phyloP scores from a whole-genome alignment of 306 rosid species.

The Medicago truncatula region MtrunA17r5.0-ANR NC_053048.1:56076001-56076500 shows the following conservation, averaged over 20 bases:
- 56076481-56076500: constrained; percentile 29
- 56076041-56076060: not conserved
- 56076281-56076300: too few species aligned
- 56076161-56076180: not conserved
- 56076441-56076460: not conserved
- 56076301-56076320: not conserved
- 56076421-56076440: not conserved
- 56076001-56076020: too few species aligned
- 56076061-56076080: not conserved
- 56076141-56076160: not conserved
- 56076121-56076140: not conserved
- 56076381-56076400: constrained; percentile 3
- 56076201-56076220: not conserved
- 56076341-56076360: not conserved
- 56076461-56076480: not conserved
- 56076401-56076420: constrained; percentile 3
- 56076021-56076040: too few species aligned
- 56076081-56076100: not conserved
- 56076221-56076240: not conserved
- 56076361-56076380: not conserved
- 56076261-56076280: too few species aligned
- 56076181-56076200: not conserved
- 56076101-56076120: too few species aligned
- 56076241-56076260: not conserved
- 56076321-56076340: constrained; percentile 6